A percentile compares a stretch with the other conserved stretches of the same genome.
Evolutionary conservation across 768 basidiomycete genomes (phyloP).

Genomic region (Tylopilus plumbeoviolaceoides): DNA sequence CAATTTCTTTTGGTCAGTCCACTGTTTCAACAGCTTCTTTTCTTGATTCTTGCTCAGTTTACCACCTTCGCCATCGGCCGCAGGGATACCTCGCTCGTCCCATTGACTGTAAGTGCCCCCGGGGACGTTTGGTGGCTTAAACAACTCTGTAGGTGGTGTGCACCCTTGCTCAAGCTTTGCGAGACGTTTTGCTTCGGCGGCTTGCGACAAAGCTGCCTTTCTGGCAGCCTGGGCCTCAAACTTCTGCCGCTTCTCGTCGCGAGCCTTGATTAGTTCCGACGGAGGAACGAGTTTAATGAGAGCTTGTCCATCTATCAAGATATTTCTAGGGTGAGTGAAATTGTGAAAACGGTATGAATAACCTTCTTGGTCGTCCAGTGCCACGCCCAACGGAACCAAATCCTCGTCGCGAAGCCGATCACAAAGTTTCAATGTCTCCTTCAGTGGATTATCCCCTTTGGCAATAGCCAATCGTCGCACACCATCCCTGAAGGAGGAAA

Average conservation of each 20-base stretch:
- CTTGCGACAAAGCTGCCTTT: conserved; percentile 67
- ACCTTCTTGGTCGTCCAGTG: conserved; percentile 96
- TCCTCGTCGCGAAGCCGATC: conserved; percentile 90
- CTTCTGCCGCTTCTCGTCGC: conserved; percentile 83
- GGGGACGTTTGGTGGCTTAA: conserved; percentile 74
- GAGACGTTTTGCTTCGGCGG: conserved; percentile 61
- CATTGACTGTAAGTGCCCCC: conserved; percentile 77
- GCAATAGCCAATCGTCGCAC: conserved; percentile 79
- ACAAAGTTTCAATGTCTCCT: conserved; percentile 81
- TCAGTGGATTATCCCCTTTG: conserved; percentile 58
- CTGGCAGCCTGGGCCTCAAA: conserved; percentile 73
- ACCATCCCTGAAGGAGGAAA: conserved; percentile 90
- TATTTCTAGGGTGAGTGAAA: neutral
- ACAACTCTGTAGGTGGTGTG: conserved; percentile 69
- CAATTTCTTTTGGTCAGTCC: conserved; percentile 66
- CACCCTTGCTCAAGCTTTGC: conserved; percentile 86
- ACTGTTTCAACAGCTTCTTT: conserved; percentile 78
- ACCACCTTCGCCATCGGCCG: conserved; percentile 79
- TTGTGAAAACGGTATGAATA: conserved; percentile 12
- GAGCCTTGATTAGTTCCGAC: conserved; percentile 71
- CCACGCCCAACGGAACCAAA: conserved; percentile 90
- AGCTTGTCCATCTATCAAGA: conserved; percentile 76
- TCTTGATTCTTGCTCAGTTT: conserved; percentile 76
- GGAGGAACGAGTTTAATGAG: conserved; percentile 90
- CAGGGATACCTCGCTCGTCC: conserved; percentile 81